Percentiles rank a stretch among this genome's conserved stretches.
These are phyloP conservation scores for Phytophthora hybrid DNA, from an alignment of 352 stramenopile genomes.

Conservation along the genomic window DNA sequence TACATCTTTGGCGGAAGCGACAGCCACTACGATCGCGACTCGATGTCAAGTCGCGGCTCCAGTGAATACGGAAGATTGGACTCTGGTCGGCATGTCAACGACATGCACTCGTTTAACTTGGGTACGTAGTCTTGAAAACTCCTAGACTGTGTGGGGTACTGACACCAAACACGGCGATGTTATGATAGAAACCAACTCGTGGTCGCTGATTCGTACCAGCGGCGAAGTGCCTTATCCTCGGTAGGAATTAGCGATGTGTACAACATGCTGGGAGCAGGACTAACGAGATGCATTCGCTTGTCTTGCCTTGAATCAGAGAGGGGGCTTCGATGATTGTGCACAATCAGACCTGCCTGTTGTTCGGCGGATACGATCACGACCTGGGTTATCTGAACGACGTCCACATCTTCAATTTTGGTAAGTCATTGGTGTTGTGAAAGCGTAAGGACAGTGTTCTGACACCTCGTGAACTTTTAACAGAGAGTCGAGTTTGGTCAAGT, in stretches of 20 bases:
- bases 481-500: conserved; percentile 87
- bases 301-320: conserved; percentile 51
- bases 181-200: conserved; percentile 70
- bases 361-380: conserved; percentile 97
- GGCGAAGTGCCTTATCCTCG: conserved; percentile 76
- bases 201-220: conserved; percentile 39
- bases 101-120: conserved; percentile 98
- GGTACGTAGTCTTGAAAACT: conserved; percentile 39
- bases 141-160: neutral
- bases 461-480: conserved; percentile 31
- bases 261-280: neutral
- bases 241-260: conserved; percentile 32
- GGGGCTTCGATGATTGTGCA: conserved; percentile 91
- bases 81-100: conserved; percentile 90
- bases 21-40: conserved; percentile 59
- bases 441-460: neutral
- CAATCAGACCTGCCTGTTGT: conserved; percentile 94
- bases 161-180: neutral
- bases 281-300: neutral
- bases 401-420: conserved; percentile 96
- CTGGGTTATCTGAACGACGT: conserved; percentile 95
- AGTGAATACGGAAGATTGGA: conserved; percentile 91
- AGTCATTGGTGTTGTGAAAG: neutral
- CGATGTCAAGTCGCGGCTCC: conserved; percentile 83
- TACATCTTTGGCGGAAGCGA: conserved; percentile 58